A percentile compares a stretch with the other conserved stretches of the same genome.
phyloP scores from a whole-genome alignment of 257 asterid genomes.

The Handroanthus guayacan region DNA sequence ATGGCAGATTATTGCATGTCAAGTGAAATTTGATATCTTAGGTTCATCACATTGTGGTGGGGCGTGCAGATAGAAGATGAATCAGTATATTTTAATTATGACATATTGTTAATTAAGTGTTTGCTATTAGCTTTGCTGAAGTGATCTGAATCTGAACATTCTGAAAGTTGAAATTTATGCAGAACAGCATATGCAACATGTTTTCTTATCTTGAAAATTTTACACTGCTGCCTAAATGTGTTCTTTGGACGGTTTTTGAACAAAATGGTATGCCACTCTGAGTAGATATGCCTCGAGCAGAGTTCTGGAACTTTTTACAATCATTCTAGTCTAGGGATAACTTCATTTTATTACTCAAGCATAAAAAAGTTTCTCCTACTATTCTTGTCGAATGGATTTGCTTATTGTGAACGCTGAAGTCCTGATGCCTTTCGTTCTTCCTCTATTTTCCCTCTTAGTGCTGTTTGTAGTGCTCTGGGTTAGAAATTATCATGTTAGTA shows the following conservation, averaged over 20 bases:
- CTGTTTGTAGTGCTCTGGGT: slow-evolving; percentile 35
- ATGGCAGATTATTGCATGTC: slow-evolving; percentile 17
- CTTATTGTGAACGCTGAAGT: slow-evolving; percentile 33
- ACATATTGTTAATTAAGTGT: too few relatives aligned
- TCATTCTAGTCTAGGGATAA: slow-evolving; percentile 11
- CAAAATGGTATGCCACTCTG: neutral
- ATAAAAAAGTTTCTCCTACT: neutral
- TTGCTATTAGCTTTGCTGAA: too few relatives aligned
- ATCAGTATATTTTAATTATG: too few relatives aligned
- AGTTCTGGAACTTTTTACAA: neutral
- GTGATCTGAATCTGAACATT: neutral
- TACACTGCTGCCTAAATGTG: slow-evolving; percentile 4
- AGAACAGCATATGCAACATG: neutral
- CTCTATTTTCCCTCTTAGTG: neutral
- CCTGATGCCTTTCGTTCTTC: slow-evolving; percentile 16
- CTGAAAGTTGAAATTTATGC: neutral
- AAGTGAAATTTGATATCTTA: slow-evolving; percentile 22
- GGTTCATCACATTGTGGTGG: slow-evolving; percentile 17
- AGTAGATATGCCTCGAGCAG: neutral
- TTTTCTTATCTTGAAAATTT: slow-evolving; percentile 11
- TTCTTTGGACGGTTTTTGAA: slow-evolving; percentile 3
- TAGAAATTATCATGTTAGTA: slow-evolving; percentile 32
- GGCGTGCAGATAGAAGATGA: slow-evolving; percentile 10
- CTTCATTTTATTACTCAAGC: neutral
- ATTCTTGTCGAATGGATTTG: slow-evolving; percentile 18